Base-by-base conservation (phyloP, 257 asterid species). In the Handroanthus guayacan region DNA sequence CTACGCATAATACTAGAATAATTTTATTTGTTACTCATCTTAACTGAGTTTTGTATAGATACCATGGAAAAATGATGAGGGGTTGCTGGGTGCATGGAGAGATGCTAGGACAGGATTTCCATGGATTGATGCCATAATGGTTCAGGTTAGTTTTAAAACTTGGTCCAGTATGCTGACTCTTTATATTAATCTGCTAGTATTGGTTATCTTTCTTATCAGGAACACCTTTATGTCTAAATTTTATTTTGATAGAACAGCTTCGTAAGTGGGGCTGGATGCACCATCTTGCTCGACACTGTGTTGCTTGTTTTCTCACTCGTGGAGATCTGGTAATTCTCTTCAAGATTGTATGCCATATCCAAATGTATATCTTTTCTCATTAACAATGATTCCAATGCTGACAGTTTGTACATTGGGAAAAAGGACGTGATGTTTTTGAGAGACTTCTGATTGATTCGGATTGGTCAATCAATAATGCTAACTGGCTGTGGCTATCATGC, bases 261-360 rank as follows among this genome's bases (percentile, higher is more conserved):
- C 80, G 74, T 31, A 91, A 91, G 68, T 95, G 98, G 97, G 99
- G 99, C 25, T 95, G 99, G 99, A 89, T 95, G 86, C 99, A 95
- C 86, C 98, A 92, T 86, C 99, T 95, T 79, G 99, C 98, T 57
- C 86, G 98, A 39, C 99, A 95, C 43, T 86, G 93, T 86, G 99
- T 92, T 74, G 98, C 99, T 44, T 95, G 99, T 81, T 95, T 95
- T 77, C 77, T 95, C 45, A 95, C 98, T 74, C 99, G 98, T 39
- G 99, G 99, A 75, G 99, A 95, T 84, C 80, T 95, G 98, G 99
- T 92, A 86, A 75, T 65, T 25, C 7, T 66, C 44, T 62, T 75
- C 77, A 47, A 16, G 44, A 51, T 31, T 45, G 43, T 73, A 13
- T 69, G 45, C 36, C 71, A 8, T 52, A 51, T 52, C 20, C 18